A percentile compares a stretch with the other conserved stretches of the same genome.
These are phyloP conservation scores for Salvia sclarea DNA, from an alignment of 305 asterid species.

Conservation along the genomic window DNA sequence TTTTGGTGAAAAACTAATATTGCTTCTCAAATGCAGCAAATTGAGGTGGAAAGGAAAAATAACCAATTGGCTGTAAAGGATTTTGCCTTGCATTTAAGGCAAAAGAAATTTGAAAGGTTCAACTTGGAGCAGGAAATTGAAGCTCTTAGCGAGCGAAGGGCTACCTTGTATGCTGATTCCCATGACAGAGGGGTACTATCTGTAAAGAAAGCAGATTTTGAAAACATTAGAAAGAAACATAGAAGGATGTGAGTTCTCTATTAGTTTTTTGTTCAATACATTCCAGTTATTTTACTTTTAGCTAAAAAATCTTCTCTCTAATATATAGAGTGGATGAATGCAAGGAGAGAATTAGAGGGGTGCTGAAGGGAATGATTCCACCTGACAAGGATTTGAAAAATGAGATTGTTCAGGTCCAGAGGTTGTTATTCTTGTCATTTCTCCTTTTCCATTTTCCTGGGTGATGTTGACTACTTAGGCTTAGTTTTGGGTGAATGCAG, in stretches of 20 bases:
- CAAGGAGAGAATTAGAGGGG: constrained; percentile 76
- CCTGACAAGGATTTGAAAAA: constrained; percentile 84
- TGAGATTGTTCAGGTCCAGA: constrained; percentile 75
- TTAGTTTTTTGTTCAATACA: constrained; percentile 29
- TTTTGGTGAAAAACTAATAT: constrained; percentile 34
- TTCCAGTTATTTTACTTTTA: constrained; percentile 16
- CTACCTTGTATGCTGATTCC: constrained; percentile 71
- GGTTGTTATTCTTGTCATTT: constrained; percentile 45
- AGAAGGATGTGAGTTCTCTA: constrained; percentile 71
- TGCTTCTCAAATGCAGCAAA: constrained; percentile 48
- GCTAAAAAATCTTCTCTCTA: constrained; percentile 25
- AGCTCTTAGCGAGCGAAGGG: constrained; percentile 62
- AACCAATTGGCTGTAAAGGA: constrained; percentile 61
- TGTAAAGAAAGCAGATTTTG: constrained; percentile 73
- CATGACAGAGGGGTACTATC: constrained; percentile 79
- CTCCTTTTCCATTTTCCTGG: constrained; percentile 16
- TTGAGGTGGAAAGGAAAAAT: constrained; percentile 70
- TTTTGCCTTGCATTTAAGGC: constrained; percentile 44
- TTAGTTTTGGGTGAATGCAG: constrained; percentile 12
- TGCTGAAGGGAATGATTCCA: constrained; percentile 94
- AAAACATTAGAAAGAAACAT: constrained; percentile 70
- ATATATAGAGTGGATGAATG: constrained; percentile 73
- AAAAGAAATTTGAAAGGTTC: constrained; percentile 56
- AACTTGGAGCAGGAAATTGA: constrained; percentile 61
- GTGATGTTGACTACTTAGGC: constrained; percentile 21